Base-by-base conservation (phyloP, 495 filamentous ascomycete species). In the Trypethelium eluteriae region DNA sequence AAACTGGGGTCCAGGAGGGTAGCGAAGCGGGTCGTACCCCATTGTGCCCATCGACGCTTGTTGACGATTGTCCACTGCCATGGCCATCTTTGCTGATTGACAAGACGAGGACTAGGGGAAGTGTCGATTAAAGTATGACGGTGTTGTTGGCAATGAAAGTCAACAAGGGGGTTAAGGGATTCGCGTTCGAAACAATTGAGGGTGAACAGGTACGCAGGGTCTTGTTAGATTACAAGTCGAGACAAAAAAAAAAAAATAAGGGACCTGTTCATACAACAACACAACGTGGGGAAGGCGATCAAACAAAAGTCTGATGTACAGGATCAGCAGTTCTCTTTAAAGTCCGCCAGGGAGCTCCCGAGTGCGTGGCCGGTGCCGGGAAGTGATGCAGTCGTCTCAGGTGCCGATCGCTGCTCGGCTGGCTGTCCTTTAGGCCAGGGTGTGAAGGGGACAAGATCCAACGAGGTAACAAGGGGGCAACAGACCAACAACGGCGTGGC, bases 41-140 rank as follows among this genome's bases (percentile, higher is more conserved):
- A 93, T 85, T 66, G 62, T 66, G 70, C 84, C 84, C 80, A 90
- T 86, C 78, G 91, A 87, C 62, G 84, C 82, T 81, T 90, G 91
- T 81, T 90, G 89, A 78, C 93, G 83, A 75, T 81, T 88, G 76
- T 86, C 84, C 79, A 92, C 89, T 79, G 94, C 86, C 80, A 93
- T 91, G 86, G 95, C 88, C 81, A 89, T 59, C 7, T 34, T 59
- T 14, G 32, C 3, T 36, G 53, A 59, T 34, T 59, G 53, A 59
- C 53, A 36, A 10, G 32, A 36, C 53, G 25, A 36, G 4, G 7
- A 36, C 7, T 59, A 36, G 32, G 53, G 53, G 53, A 36, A 18
- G 36, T 59, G 53, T 36, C 53, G 32, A 59, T 59, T 59, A 59
- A 59, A 35, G 4, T 59, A 59, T 32, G 36, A 59, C 36, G 10